Evolutionary conservation across 768 basidiomycete genomes (phyloP), one percentile per base, ranked within the genome.

Genomic region (Favolaschia claudopus): DNA sequence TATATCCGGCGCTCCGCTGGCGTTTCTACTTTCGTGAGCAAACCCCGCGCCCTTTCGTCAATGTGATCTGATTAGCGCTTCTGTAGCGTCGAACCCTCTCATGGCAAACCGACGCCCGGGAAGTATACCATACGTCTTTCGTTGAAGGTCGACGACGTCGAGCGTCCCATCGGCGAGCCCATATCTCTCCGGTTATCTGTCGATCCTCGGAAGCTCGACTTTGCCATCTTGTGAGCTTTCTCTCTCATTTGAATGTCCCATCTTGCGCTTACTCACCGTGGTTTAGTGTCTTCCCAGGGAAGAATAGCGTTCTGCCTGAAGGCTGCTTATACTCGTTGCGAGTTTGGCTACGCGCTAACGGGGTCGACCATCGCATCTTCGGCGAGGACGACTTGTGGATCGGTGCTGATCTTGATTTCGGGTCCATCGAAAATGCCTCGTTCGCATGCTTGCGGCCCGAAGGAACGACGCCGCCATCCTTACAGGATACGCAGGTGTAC

Each of bases 361-460:
- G 76, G n/a, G 72, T 85, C 33, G 85, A 89, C 54, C 89, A 88
- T 58, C 81, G 86, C 32, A 53, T 89, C 39, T 89, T 90, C 64
- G 80, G 81, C 32, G 85, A 85, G 19, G 85, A 87, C 63, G 85
- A 87, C 25, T 67, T 89, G 25, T 89, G 87, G 86, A 73, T 89
- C 13, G 88, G 85, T 17, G 84, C 77, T 66, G 87, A 90, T 66
- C 85, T 85, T 5, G 86, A 89, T 65, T 89, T 90, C 67, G 70
- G 74, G 39, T 74, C 81, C 2, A 82, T 90, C 38, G 73, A 75
- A 19, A 81, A 88, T 40, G 86, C 84, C 10, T 82, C 83, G 2
- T 85, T 86, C 65, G 84, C 86, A 36, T 69, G 78, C 31, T 69
- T 84, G 58, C 82, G 78, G n/a, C n/a, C n/a, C n/a, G n/a, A n/a